A percentile compares a stretch with the other conserved stretches of the same genome.
Conservation (phyloP, 345 rosid species). For the Rhodamnia argentea region DNA sequence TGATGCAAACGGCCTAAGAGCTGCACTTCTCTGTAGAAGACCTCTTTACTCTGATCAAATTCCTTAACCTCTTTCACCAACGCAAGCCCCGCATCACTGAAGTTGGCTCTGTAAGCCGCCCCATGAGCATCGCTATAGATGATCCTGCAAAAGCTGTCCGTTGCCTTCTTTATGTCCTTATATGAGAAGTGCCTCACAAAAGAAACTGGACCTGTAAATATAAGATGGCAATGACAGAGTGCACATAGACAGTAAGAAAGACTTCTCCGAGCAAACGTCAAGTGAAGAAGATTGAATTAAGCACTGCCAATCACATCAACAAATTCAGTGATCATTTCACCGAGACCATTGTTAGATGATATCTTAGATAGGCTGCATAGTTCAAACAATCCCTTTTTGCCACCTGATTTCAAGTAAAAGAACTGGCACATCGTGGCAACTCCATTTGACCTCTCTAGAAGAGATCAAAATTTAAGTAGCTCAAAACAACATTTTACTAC, state of each 20-base stretch:
- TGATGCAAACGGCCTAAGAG: conserved; percentile 77
- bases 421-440: not conserved
- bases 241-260: not conserved
- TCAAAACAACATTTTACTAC: not conserved
- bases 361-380: not conserved
- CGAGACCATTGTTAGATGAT: not conserved
- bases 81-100: conserved; percentile 51
- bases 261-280: not conserved
- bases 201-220: conserved; percentile 40
- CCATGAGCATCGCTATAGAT: conserved; percentile 50
- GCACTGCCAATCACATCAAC: too few relatives aligned
- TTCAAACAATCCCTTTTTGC: not conserved
- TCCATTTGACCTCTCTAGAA: not conserved
- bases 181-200: conserved; percentile 46
- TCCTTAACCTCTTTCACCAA: conserved; percentile 65
- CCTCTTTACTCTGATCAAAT: conserved; percentile 34
- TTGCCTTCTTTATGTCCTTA: conserved; percentile 68
- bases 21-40: conserved; percentile 60
- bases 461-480: not conserved
- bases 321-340: not conserved
- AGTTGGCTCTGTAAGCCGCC: conserved; percentile 66
- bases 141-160: conserved; percentile 57
- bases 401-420: not conserved
- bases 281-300: not conserved
- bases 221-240: not conserved